Evolutionary conservation across 305 asterid genomes (phyloP).

Genomic region (Lippia alba): DNA sequence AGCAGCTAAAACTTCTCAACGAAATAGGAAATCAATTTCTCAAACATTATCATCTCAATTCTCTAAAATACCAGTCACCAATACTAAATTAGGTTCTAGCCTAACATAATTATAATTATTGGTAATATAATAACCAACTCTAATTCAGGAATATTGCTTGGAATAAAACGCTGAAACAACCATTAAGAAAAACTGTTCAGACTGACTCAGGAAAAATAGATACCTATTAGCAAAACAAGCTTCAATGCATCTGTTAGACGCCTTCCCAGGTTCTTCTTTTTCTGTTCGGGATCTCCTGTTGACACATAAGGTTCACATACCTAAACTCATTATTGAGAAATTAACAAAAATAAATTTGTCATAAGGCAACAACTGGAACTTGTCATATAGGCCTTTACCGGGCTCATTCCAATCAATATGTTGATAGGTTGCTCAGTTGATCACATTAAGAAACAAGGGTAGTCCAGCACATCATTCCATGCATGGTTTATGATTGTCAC

Average conservation of each 20-base stretch:
- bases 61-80: constrained; percentile 7
- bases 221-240: constrained; percentile 95
- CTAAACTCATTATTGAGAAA: constrained; percentile 16
- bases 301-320: constrained; percentile 19
- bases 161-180: constrained; percentile 5
- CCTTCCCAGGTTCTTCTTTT: constrained; percentile 64
- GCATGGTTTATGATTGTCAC: background rate
- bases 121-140: background rate
- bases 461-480: background rate
- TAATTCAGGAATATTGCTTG: constrained; percentile 10
- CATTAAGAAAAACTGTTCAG: background rate
- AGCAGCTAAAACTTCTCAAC: constrained; percentile 17
- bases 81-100: constrained; percentile 3
- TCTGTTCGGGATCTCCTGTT: constrained; percentile 65
- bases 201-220: constrained; percentile 18
- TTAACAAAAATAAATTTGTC: constrained; percentile 12
- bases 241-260: constrained; percentile 86
- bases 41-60: background rate
- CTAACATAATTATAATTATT: constrained; percentile 1
- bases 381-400: background rate
- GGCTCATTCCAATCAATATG: constrained; percentile 8
- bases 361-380: constrained; percentile 4
- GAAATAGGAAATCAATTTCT: background rate
- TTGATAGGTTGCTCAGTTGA: constrained; percentile 14
- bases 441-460: background rate